Percentiles rank a stretch among this genome's conserved stretches.
Evolutionary conservation across 164 flowering plant species (phyloP).

Genomic region (Nelumbo lutea): DNA sequence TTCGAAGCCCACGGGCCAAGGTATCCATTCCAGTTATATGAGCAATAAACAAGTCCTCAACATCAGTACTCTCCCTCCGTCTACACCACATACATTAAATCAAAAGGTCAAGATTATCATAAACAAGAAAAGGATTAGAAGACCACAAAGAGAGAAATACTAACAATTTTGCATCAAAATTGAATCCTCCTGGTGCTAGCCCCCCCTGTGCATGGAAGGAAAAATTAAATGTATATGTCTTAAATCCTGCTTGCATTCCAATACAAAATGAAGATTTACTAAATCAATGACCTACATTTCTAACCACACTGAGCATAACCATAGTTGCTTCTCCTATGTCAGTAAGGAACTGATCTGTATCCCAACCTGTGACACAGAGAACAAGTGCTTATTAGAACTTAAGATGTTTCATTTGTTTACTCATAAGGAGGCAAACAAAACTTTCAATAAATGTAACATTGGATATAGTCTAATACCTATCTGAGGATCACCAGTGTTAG

Average conservation of each 20-base stretch:
- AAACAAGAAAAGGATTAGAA: not conserved
- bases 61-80: conserved; percentile 97
- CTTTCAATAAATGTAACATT: not conserved
- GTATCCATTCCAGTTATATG: conserved; percentile 97
- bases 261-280: not conserved
- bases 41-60: conserved; percentile 91
- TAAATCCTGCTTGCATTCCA: not conserved
- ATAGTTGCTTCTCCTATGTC: conserved; percentile 85
- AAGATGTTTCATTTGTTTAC: not conserved
- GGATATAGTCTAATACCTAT: conserved; percentile 41
- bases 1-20: conserved; percentile 89
- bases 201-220: conserved; percentile 61
- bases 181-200: conserved; percentile 96
- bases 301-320: conserved; percentile 80
- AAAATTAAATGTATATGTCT: not conserved
- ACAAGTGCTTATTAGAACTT: not conserved
- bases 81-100: conserved; percentile 23
- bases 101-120: not conserved
- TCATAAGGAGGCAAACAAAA: not conserved
- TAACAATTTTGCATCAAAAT: conserved; percentile 96
- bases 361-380: conserved; percentile 72
- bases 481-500: conserved; percentile 96
- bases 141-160: conserved; percentile 12
- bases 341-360: conserved; percentile 92
- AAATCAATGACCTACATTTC: conserved; percentile 53